Evolutionary conservation across 192 early-diverging fungal species (phyloP), one percentile per base, ranked within the genome.

Genomic region (Fimicolochytrium jonesii): DNA sequence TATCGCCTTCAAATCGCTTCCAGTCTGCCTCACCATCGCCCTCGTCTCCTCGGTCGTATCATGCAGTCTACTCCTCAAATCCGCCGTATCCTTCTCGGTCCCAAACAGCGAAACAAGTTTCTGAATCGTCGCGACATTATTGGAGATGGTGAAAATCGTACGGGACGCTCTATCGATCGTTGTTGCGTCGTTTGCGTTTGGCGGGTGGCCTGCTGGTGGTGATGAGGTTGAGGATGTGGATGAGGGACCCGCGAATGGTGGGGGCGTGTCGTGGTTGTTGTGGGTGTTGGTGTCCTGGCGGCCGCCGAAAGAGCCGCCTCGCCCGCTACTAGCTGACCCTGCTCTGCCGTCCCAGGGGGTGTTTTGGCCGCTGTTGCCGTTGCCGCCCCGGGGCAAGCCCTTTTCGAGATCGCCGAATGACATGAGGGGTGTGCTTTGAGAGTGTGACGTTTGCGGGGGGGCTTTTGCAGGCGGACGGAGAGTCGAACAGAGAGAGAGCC

Each of bases 141-240:
- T 84, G 44, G 90, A 92, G 56, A 97, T 91, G 35, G 79, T 77
- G 70, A 94, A 95, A 31, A 97, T 83, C 61, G 89, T 80, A 59
- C 91, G 87, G 11, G 92, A 93, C 10, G 91, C 79, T 52, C 81
- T 77, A 32, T 89, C 87, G 31, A 62, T 51, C 7, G 48, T 51
- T 23, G 15, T 51, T 46, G 20, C 18, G 6, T 52, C 46, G 49
- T n/a, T 13, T n/a, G 37, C 18, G 34, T 25, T 4, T 0, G 9
- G 37, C 22, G 31, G 33, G 29, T 29, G 5, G 7, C 33, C 54
- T 30, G 34, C 1, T 1, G 3, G 52, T 15, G 33, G 52, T 2
- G 3, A 28, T 18, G 31, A 52, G 34, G 2, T 54, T 35, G 15
- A 15, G 52, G 17, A 33, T 23, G 23, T 1, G 13, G 23, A 10